phyloP scores from a whole-genome alignment of 164 flowering plant species.

The Dillenia suffruticosa region DNA sequence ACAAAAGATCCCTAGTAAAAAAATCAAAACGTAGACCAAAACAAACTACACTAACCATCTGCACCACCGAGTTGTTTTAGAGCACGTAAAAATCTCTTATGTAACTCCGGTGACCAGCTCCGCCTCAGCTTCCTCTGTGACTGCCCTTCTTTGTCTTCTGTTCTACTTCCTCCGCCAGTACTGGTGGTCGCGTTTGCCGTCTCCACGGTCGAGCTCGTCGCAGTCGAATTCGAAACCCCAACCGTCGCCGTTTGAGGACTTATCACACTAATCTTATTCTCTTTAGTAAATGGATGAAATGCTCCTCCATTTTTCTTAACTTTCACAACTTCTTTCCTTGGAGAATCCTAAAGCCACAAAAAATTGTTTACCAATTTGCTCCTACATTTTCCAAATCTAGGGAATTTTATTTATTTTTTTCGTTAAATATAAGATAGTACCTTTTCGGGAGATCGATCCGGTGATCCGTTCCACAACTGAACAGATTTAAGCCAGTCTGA shows the following conservation, averaged over 20 bases:
- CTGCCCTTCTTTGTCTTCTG: conserved; percentile 37
- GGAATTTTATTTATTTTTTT: too few relatives aligned
- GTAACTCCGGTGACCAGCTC: conserved; percentile 92
- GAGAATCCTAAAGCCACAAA: conserved; percentile 20
- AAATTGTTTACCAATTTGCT: neutral
- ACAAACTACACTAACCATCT: conserved; percentile 44
- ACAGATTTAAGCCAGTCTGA: conserved; percentile 83
- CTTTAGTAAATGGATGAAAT: conserved; percentile 57
- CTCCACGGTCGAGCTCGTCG: conserved; percentile 44
- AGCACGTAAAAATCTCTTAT: conserved; percentile 64
- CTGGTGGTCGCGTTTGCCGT: conserved; percentile 2
- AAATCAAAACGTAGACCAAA: neutral
- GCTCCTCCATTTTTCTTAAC: conserved; percentile 63
- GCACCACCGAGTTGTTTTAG: conserved; percentile 93
- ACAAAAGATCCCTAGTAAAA: neutral
- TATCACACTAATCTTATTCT: conserved; percentile 10
- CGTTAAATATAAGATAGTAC: conserved; percentile 5
- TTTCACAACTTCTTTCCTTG: conserved; percentile 26
- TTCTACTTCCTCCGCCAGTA: conserved; percentile 11
- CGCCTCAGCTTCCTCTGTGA: conserved; percentile 61
- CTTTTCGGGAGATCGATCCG: conserved; percentile 45
- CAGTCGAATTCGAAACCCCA: conserved; percentile 11
- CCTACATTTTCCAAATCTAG: too few relatives aligned
- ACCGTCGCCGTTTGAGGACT: conserved; percentile 1
- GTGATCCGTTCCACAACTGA: conserved; percentile 68